A percentile compares a stretch with the other conserved stretches of the same genome.
These are phyloP conservation scores for Aulographum hederae DNA, from an alignment of 2,329 filamentous ascomycete genomes.

Conservation along the genomic window DNA sequence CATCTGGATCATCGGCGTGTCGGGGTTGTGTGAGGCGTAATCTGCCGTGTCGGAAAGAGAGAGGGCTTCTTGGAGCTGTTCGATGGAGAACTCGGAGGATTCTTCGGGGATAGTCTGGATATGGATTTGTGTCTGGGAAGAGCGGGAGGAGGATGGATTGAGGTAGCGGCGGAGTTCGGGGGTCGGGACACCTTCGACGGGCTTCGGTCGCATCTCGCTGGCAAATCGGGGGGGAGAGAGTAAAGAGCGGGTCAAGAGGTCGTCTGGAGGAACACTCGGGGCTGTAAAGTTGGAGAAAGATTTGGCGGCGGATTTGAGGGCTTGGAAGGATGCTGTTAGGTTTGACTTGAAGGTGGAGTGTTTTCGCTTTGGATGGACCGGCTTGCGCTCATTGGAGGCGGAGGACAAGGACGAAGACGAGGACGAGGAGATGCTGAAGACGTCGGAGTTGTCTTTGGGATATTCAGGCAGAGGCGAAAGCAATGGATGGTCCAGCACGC, in stretches of 20 bases:
- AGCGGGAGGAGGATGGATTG: conserved; percentile 30
- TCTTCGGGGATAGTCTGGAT: background rate
- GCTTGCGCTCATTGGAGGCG: background rate
- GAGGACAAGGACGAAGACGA: background rate
- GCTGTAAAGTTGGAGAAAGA: conserved; percentile 41
- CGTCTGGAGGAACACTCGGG: conserved; percentile 33
- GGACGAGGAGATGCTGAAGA: background rate
- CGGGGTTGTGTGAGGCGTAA: conserved; percentile 9
- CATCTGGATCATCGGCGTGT: conserved; percentile 41
- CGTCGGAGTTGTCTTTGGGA: conserved; percentile 2
- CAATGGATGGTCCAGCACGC: conserved; percentile 38
- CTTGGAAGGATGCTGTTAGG: conserved; percentile 41
- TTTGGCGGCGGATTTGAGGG: conserved; percentile 41
- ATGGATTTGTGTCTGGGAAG: background rate
- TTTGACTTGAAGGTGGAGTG: conserved; percentile 36
- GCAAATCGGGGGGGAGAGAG: conserved; percentile 32
- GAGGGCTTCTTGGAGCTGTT: conserved; percentile 19
- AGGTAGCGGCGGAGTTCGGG: conserved; percentile 40
- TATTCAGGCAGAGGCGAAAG: conserved; percentile 15
- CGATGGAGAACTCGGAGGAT: conserved; percentile 1
- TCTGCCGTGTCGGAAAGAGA: conserved; percentile 15
- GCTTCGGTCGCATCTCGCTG: conserved; percentile 40
- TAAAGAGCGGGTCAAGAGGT: conserved; percentile 41
- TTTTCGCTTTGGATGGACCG: background rate
- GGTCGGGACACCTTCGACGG: conserved; percentile 33